Evolutionary conservation across 495 filamentous ascomycete genomes (phyloP), one percentile per base, ranked within the genome.

Genomic region (Ramalina intermedia): DNA sequence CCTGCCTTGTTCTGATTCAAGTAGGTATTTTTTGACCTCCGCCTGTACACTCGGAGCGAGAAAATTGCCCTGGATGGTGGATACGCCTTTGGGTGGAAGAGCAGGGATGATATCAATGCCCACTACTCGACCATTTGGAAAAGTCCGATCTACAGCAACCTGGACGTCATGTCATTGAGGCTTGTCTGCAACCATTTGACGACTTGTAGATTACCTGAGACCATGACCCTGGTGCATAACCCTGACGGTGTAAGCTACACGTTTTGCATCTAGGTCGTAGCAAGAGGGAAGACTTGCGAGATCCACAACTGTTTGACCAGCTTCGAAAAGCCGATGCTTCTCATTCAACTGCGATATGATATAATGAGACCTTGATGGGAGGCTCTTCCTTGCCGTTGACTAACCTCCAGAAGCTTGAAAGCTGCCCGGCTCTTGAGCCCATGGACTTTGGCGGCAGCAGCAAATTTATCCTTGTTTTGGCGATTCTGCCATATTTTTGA

Each of bases 91-190:
- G 0, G 90, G 89, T 14, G 93, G 91, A 62, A 85, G 80, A 0
- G 88, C 84, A 14, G 93, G 91, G 41, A 96, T 86, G 21, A 96
- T 75, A 59, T 98, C 91, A 56, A 98, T 86, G 7, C 91, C 91
- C 16, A 98, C 61, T 12, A 98, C 78, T 20, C 81, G 75, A 0
- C 91, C 90, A 39, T 72, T 62, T 0, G 91, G 90, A 47, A 72
- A 65, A 2, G 85, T 93, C 6, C 76, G 75, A 48, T 81, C 80
- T 2, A 84, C 67, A 6, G 91, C 93, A n/a, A 96, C 88, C 82
- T 86, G 48, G 12, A 52, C 37, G 37, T 27, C 29, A 44, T 23
- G 43, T 18, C 23, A 43, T 35, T 21, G 21, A 26, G 24, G 49
- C 40, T 26, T 37, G 6, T 20, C 26, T 23, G 17, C 14, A 21